These are phyloP conservation scores for Microsporum audouinii DNA, from an alignment of 2,329 filamentous ascomycete genomes.

Conservation along the genomic window DNA sequence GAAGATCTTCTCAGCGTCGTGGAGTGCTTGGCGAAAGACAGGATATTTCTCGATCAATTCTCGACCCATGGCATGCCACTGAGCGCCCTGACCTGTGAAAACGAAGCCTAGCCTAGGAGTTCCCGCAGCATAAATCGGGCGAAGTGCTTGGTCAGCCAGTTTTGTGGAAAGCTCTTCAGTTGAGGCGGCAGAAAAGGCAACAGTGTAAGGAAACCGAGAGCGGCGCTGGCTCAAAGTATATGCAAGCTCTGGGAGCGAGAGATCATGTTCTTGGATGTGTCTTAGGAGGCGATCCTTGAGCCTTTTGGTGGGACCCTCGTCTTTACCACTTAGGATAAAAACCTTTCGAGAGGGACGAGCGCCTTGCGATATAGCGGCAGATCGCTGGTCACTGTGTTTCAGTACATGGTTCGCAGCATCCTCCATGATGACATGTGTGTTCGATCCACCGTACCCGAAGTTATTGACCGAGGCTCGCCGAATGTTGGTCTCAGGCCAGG, in stretches of 20 bases:
- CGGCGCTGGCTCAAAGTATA: conserved; percentile 14
- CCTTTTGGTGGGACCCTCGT: too few relatives aligned
- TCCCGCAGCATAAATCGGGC: too few relatives aligned
- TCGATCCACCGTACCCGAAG: conserved; percentile 38
- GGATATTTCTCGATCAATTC: background rate
- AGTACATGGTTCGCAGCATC: background rate
- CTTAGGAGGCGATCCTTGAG: too few relatives aligned
- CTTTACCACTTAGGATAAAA: background rate
- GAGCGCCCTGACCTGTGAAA: conserved; percentile 14
- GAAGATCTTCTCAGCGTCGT: background rate
- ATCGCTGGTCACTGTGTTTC: background rate
- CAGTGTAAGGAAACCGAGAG: background rate
- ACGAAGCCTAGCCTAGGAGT: conserved; percentile 8
- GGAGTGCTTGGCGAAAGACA: background rate
- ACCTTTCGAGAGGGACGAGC: too few relatives aligned
- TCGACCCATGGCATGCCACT: conserved; percentile 9
- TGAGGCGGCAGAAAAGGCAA: too few relatives aligned
- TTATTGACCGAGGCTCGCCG: conserved; percentile 35
- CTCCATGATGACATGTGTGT: conserved; percentile 35
- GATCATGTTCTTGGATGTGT: conserved; percentile 8
- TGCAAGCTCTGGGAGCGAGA: conserved; percentile 11
- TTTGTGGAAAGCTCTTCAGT: too few relatives aligned
- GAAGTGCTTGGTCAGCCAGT: background rate
- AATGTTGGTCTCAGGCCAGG: background rate
- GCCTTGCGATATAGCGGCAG: too few relatives aligned